Base-by-base conservation (phyloP, 495 filamentous ascomycete species). In the Neurospora hispaniola region DNA sequence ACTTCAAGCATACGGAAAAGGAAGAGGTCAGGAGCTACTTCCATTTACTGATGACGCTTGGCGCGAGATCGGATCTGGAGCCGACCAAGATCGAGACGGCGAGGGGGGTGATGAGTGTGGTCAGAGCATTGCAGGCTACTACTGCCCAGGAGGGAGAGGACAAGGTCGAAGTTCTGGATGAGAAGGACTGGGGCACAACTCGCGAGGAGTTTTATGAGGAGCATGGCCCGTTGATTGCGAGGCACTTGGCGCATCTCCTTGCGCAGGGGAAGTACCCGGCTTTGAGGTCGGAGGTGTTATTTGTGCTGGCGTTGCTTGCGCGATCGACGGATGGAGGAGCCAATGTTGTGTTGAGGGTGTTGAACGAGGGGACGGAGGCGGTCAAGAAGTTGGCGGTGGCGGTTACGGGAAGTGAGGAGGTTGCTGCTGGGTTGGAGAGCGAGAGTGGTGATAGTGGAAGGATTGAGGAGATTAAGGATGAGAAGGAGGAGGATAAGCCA, bases 41-140 rank as follows among this genome's bases (percentile, higher is more conserved):
- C 6, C 88, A 90, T 3, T 73, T 88, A 20, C 84, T 95, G 12
- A 81, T 90, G 38, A 82, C 82, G 7, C 83, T 93, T 0, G 89
- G 88, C 71, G 80, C 84, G 35, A 86, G 88, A 44, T 84, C 88
- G 5, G 88, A 90, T 68, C 80, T 85, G 4, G 87, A 89, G 40
- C 90, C 91, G 4, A 92, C 88, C 27, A 92, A 90, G 80, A 90
- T 89, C 11, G 93, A 96, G 75, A 89, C 92, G 71, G 89, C 91
- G 6, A 89, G 93, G 41, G 88, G 86, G 10, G 79, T 90, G 44
- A 86, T 87, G 71, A 88, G 87, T 20, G 84, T 92, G 40, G 91
- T 91, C 74, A 89, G 92, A 1, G 86, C 86, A 3, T 78, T 91
- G 35, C 82, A 86, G 71, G 81, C 27, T 31, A 31, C 79, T 12